phyloP scores from a whole-genome alignment of 164 flowering plant species.

The Malania oleifera region DNA sequence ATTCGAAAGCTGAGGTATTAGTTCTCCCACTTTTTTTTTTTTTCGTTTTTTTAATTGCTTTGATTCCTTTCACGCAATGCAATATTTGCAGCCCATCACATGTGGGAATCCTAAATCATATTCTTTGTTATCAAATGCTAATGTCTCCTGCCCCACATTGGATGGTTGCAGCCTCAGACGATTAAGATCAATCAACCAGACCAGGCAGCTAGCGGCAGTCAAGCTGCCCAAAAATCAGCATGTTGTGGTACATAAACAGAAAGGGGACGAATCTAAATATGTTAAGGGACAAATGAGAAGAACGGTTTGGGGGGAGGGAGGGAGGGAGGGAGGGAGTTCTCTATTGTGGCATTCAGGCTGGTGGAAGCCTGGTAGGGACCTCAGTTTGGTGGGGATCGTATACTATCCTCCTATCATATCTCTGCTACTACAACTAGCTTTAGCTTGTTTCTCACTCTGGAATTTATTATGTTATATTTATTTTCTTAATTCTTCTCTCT shows the following conservation, averaged over 20 bases:
- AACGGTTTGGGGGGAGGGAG: too few relatives aligned
- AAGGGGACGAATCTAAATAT: too few relatives aligned
- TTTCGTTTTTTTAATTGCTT: neutral
- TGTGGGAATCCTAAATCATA: neutral
- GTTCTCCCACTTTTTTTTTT: neutral
- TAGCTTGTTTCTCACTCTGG: slow-evolving; percentile 4
- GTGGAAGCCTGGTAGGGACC: too few relatives aligned
- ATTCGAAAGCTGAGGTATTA: neutral
- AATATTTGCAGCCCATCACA: neutral
- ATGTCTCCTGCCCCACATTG: too few relatives aligned
- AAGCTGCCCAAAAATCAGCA: neutral
- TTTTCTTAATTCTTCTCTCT: neutral
- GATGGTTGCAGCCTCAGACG: neutral
- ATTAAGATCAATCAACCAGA: neutral
- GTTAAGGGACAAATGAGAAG: too few relatives aligned
- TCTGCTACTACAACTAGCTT: slow-evolving; percentile 9
- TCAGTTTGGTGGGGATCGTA: too few relatives aligned
- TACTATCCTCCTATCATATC: too few relatives aligned
- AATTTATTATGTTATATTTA: neutral
- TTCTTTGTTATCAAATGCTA: neutral
- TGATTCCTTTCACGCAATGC: too few relatives aligned
- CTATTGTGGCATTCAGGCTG: too few relatives aligned
- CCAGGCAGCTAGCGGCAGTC: neutral
- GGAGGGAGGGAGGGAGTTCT: too few relatives aligned
- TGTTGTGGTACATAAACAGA: neutral